Evolutionary conservation across 352 stramenopile species (phyloP), one percentile per base, ranked within the genome.

Genomic region (Globisporangium heterothallicum): DNA sequence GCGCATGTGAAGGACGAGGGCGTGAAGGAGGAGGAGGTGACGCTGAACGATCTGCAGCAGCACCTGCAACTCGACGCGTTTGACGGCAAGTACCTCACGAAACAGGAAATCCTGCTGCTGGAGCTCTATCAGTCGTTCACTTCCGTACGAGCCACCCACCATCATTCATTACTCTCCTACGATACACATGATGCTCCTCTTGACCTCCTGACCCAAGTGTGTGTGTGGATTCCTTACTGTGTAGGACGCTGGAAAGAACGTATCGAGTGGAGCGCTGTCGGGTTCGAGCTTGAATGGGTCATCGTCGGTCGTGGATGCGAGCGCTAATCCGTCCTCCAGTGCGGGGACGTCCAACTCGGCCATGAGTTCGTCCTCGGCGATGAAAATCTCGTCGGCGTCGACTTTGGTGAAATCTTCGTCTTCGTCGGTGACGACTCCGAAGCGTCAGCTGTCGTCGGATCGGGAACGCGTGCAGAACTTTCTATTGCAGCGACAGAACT

Each of bases 31-130:
- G 76, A 85, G 49, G 71, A 81, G 18, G 26, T 19, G 42, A 45
- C 53, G 59, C 60, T 70, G 35, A 53, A 68, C 29, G 77, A 78
- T 48, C 69, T 89, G 49, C 78, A 88, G 70, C 63, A 78, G 68
- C 75, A 88, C 49, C 64, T 89, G 55, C 78, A 88, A 67, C 76
- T 92, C 35, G 70, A 87, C 52, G 66, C 74, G 4, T 80, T 66
- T 43, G 70, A 78, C 10, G 74, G 72, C 10, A 84, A 84, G 56
- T 92, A 88, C 68, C 74, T 92, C 38, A 92, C 81, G 35, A 61
- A 66, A 35, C 81, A 92, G 59, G 81, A 92, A 62, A 88, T 88
- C 27, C 61, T 89, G 19, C 57, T 92, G 24, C 47, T 84, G 24
- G 68, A 88, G 51, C 69, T 89, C 27, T 92, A 84, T 52, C 59